phyloP scores from a whole-genome alignment of 2,329 filamentous ascomycete species.

The Tricladium varicosporioides region DNA sequence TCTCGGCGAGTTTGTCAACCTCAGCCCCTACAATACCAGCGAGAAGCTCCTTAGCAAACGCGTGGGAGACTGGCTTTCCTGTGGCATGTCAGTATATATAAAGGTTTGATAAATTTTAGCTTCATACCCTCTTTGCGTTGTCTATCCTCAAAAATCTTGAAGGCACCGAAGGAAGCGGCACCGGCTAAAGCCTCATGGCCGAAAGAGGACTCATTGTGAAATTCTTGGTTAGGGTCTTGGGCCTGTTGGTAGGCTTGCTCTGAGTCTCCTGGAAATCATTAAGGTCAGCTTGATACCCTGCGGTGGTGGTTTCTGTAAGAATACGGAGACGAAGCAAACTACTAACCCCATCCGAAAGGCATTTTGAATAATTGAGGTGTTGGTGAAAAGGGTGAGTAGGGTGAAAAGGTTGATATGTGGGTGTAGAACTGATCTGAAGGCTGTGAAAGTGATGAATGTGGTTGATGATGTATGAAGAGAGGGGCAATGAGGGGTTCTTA shows the following conservation, averaged over 20 bases:
- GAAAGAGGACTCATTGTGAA: slow-evolving; percentile 59
- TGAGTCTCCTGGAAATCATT: slow-evolving; percentile 37
- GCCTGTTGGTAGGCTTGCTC: slow-evolving; percentile 44
- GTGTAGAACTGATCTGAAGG: not conserved
- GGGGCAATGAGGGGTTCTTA: slow-evolving; percentile 6
- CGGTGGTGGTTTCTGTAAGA: not conserved
- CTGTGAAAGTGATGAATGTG: not conserved
- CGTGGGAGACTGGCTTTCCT: slow-evolving; percentile 71
- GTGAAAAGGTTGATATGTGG: slow-evolving; percentile 2
- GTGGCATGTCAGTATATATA: not conserved
- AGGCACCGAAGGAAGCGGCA: slow-evolving; percentile 74
- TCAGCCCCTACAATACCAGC: slow-evolving; percentile 71
- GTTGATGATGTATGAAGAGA: not conserved
- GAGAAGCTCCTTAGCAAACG: slow-evolving; percentile 75
- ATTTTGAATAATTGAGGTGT: slow-evolving; percentile 25
- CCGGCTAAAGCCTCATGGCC: slow-evolving; percentile 74
- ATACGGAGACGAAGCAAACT: not conserved
- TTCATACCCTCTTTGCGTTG: slow-evolving; percentile 64
- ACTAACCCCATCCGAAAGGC: slow-evolving; percentile 30
- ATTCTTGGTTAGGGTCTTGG: slow-evolving; percentile 41
- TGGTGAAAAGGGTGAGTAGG: slow-evolving; percentile 2
- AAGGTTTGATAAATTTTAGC: not conserved
- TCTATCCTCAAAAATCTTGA: slow-evolving; percentile 76
- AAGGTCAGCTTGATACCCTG: not conserved
- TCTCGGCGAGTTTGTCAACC: slow-evolving; percentile 73